These are phyloP conservation scores for Somion occarium DNA, from an alignment of 1,284 basidiomycete genomes.

Conservation along the genomic window DNA sequence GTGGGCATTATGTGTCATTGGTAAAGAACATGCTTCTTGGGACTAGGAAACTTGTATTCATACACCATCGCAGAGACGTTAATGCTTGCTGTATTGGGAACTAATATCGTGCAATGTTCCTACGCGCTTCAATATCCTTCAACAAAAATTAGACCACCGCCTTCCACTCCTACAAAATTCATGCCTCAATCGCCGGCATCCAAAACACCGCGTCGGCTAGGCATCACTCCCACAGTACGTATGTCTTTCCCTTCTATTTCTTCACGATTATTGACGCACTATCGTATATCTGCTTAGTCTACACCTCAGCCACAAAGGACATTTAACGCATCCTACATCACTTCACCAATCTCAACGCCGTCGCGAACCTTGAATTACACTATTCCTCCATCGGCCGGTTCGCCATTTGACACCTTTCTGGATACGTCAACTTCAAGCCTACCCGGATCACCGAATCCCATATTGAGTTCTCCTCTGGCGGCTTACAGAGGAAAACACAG, in stretches of 20 bases:
- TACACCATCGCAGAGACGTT: conserved; percentile 34
- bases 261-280: not conserved
- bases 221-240: conserved; percentile 44
- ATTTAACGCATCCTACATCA: conserved; percentile 31
- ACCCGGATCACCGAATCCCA: conserved; percentile 16
- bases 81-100: conserved; percentile 34
- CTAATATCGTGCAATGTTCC: conserved; percentile 48
- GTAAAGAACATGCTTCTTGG: too few relatives aligned
- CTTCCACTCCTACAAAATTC: conserved; percentile 32
- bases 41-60: not conserved
- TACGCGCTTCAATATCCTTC: conserved; percentile 53
- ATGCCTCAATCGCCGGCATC: conserved; percentile 28
- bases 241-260: not conserved
- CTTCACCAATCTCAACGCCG: conserved; percentile 19
- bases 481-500: conserved; percentile 24
- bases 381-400: conserved; percentile 11
- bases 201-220: conserved; percentile 26
- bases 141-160: conserved; percentile 33
- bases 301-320: conserved; percentile 52
- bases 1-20: conserved; percentile 20
- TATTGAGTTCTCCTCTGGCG: conserved; percentile 19
- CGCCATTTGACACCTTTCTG: conserved; percentile 14
- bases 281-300: conserved; percentile 30
- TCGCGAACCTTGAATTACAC: conserved; percentile 18
- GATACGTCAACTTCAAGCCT: conserved; percentile 16